These are phyloP conservation scores for Leishmania braziliensis DNA, from an alignment of 208 protist genomes.

Conservation along the genomic window DNA sequence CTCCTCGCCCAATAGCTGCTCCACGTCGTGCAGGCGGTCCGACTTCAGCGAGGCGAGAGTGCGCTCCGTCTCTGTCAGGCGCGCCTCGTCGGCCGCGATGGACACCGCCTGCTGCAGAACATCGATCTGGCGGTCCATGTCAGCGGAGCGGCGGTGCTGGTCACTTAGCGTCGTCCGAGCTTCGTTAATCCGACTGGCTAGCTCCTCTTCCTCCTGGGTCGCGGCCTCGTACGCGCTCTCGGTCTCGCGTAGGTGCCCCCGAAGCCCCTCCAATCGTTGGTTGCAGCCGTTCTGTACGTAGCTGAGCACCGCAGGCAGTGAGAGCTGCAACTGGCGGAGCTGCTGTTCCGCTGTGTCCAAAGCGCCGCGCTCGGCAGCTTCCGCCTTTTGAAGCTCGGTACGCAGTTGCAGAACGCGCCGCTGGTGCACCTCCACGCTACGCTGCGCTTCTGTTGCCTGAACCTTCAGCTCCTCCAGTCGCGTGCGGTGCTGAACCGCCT, in stretches of 20 bases:
- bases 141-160: constrained; percentile 37
- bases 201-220: constrained; percentile 31
- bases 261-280: constrained; percentile 28
- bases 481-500: constrained; percentile 31
- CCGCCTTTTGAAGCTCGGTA: constrained; percentile 1
- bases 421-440: constrained; percentile 18
- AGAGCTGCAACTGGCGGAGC: constrained; percentile 26
- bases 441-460: constrained; percentile 14
- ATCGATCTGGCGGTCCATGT: constrained; percentile 52
- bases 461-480: constrained; percentile 42
- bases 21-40: constrained; percentile 38
- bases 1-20: constrained; percentile 60
- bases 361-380: constrained; percentile 10
- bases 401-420: constrained; percentile 20
- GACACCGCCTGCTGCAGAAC: constrained; percentile 38
- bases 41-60: constrained; percentile 50
- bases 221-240: constrained; percentile 22
- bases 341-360: constrained; percentile 21
- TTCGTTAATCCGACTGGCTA: constrained; percentile 36
- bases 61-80: constrained; percentile 41
- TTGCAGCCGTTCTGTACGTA: constrained; percentile 32
- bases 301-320: constrained; percentile 41
- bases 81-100: constrained; percentile 54
- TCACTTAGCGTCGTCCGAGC: constrained; percentile 45
- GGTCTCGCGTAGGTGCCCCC: constrained; percentile 28